Percentiles rank a stretch among this genome's conserved stretches.
Conservation (phyloP, 2,329 filamentous ascomycete species). For the Xylariaceae sp. region DNA sequence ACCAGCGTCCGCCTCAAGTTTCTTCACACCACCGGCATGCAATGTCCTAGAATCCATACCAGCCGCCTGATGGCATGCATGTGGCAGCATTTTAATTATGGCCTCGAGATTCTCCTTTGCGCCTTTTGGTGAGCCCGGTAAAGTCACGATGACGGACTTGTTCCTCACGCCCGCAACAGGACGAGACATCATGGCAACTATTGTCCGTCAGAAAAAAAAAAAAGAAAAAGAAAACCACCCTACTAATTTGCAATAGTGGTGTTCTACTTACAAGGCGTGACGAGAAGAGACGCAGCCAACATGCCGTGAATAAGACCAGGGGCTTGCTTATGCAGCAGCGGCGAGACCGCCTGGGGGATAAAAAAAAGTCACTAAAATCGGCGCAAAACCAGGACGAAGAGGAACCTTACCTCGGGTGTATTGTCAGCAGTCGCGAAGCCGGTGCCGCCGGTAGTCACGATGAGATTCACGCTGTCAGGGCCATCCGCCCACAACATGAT, state of each 20-base stretch:
- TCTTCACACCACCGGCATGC: slow-evolving; percentile 75
- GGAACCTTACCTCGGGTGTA: slow-evolving; percentile 71
- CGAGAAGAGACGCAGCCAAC: slow-evolving; percentile 73
- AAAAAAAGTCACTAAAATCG: background rate
- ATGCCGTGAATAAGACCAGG: slow-evolving; percentile 93
- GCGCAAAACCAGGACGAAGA: background rate
- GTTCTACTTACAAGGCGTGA: slow-evolving; percentile 75
- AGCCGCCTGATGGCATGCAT: slow-evolving; percentile 86
- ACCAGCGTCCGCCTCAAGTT: slow-evolving; percentile 78
- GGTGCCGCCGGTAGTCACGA: slow-evolving; percentile 87
- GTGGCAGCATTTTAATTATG: slow-evolving; percentile 82
- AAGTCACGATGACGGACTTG: slow-evolving; percentile 74
- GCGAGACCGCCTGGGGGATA: slow-evolving; percentile 60
- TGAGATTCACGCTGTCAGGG: slow-evolving; percentile 60
- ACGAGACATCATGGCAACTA: slow-evolving; percentile 94
- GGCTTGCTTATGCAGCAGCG: slow-evolving; percentile 77
- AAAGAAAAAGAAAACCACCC: background rate
- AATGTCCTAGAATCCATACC: slow-evolving; percentile 74
- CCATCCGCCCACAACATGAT: slow-evolving; percentile 69
- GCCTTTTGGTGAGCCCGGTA: slow-evolving; percentile 92
- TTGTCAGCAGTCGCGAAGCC: slow-evolving; percentile 81
- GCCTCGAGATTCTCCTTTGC: slow-evolving; percentile 89
- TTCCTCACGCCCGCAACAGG: slow-evolving; percentile 85
- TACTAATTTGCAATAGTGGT: background rate
- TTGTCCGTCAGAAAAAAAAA: background rate